Base-by-base conservation (phyloP, 345 rosid species). In the Heritiera littoralis region DNA sequence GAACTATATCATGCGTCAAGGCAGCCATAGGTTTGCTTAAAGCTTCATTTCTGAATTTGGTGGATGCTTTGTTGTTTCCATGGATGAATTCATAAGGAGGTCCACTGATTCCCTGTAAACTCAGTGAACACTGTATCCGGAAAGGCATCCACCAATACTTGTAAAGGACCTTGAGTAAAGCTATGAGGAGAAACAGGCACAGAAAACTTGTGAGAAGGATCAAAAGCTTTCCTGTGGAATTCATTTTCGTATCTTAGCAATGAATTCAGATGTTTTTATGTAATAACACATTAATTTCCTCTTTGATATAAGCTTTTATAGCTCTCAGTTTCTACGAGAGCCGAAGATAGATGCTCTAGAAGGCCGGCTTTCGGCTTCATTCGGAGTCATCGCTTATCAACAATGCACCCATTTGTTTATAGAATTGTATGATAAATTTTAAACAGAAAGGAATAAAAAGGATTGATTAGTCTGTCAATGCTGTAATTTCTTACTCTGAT, bases 81-180 rank as follows among this genome's bases (percentile, higher is more conserved):
- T 80, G 77, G 66, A 84, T 5, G 55, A 89, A 86, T 20, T 45
- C 79, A 77, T 78, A 85, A 30, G 89, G 56, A 65, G 86, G 89
- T 28, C 90, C 90, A 59, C 14, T 63, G 63, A 86, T 79, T 59
- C 85, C 84, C 35, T 74, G 84, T 28, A 78, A 64, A 7, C 46
- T 72, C 82, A 80, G 51, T n/a, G 8, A 3, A 18, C 17, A 17
- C 66, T 69, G 85, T 32, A 83, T 58, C 14, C 60, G 82, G 7
- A 23, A 20, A 0, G 84, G 89, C 1, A 66, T 78, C 84, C 81
- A 81, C 88, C 84, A 87, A 8, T 72, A 51, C 14, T 80, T 78
- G 54, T 83, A 9, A 28, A 85, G 12, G 7, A 80, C 14, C 66
- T 76, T 81, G 63, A 71, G 5, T 10, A 80, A 43, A 38, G 32